phyloP scores from a whole-genome alignment of 2,329 filamentous ascomycete species.

The Neonectria ditissima region DNA sequence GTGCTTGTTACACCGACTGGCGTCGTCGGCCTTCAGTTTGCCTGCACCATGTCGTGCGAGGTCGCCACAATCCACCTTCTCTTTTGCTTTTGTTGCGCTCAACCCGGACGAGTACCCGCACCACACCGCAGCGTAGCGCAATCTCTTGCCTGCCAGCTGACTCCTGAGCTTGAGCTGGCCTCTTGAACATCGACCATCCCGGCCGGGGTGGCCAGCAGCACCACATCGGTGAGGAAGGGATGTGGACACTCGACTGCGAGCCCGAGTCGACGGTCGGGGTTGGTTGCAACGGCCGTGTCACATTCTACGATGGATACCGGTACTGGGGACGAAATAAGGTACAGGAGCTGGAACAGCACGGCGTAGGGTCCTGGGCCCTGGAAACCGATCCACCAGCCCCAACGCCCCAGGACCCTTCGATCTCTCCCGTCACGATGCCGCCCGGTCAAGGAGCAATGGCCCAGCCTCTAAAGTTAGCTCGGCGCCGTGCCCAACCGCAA shows the following conservation, averaged over 20 bases:
- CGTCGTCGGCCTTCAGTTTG: slow-evolving; percentile 12
- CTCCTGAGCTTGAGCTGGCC: neutral
- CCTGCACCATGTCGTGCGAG: slow-evolving; percentile 29
- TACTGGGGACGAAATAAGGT: slow-evolving; percentile 9
- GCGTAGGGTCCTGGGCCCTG: neutral
- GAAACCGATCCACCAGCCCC: slow-evolving; percentile 28
- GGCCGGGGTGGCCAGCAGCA: neutral
- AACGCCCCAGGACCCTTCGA: slow-evolving; percentile 11
- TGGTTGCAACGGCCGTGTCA: slow-evolving; percentile 9
- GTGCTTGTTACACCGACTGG: slow-evolving; percentile 23
- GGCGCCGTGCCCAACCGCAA: slow-evolving; percentile 23
- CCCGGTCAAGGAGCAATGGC: slow-evolving; percentile 9
- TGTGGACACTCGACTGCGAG: neutral
- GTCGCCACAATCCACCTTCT: slow-evolving; percentile 1
- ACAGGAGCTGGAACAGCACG: neutral
- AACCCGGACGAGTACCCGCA: neutral
- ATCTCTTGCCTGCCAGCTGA: neutral
- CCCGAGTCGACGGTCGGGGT: neutral
- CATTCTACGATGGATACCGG: slow-evolving; percentile 1
- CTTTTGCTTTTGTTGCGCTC: neutral
- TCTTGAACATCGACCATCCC: neutral
- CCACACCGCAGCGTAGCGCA: neutral
- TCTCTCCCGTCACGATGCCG: slow-evolving; percentile 24
- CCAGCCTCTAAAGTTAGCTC: slow-evolving; percentile 21
- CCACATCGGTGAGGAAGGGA: neutral